Evolutionary conservation across 2,329 filamentous ascomycete species (phyloP).

Genomic region (Cladophialophora carrionii): DNA sequence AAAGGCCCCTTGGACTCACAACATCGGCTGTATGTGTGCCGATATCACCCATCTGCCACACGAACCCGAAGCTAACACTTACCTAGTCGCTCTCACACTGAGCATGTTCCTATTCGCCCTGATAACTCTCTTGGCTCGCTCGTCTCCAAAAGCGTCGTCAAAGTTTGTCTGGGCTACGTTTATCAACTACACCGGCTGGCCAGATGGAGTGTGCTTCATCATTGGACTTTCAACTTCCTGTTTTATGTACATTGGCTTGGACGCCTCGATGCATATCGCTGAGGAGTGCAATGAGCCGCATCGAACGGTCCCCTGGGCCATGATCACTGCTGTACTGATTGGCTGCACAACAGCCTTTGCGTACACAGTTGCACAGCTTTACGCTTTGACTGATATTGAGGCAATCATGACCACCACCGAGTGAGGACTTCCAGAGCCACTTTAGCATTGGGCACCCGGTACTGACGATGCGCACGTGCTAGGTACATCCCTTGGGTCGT

Average conservation of each 20-base stretch:
- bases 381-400: conserved; percentile 33
- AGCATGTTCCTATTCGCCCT: conserved; percentile 41
- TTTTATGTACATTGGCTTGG: conserved; percentile 34
- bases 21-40: conserved; percentile 21
- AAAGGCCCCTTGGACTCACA: conserved; percentile 16
- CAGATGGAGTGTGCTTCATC: conserved; percentile 39
- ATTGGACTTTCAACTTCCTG: conserved; percentile 39
- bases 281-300: conserved; percentile 49
- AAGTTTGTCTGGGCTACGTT: conserved; percentile 34
- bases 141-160: conserved; percentile 22
- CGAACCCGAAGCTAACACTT: not conserved
- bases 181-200: conserved; percentile 36
- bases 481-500: conserved; percentile 22
- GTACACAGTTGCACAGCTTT: conserved; percentile 32
- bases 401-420: conserved; percentile 36
- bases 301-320: conserved; percentile 44
- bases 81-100: conserved; percentile 36
- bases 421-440: conserved; percentile 1
- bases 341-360: conserved; percentile 42
- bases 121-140: conserved; percentile 40
- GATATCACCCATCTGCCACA: not conserved
- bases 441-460: not conserved
- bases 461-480: not conserved
- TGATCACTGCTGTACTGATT: conserved; percentile 44
- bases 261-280: conserved; percentile 48